These are phyloP conservation scores for Fragosphaeria purpurea DNA, from an alignment of 2,329 filamentous ascomycete genomes.

Conservation along the genomic window DNA sequence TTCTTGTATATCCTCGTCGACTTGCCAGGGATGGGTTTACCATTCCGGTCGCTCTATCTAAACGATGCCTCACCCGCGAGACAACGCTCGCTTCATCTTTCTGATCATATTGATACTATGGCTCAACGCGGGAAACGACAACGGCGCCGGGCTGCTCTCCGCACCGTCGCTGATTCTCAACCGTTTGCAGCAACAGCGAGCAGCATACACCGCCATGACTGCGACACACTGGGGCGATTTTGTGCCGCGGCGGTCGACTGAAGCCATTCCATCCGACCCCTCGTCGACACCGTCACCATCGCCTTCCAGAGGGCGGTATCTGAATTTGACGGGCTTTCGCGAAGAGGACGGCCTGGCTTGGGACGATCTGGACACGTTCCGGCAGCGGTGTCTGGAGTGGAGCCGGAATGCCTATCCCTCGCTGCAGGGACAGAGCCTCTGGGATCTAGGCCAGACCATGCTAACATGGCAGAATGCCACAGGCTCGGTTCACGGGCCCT, in stretches of 20 bases:
- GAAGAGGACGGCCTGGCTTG: conserved; percentile 67
- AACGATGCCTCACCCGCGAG: conserved; percentile 36
- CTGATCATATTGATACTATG: conserved; percentile 34
- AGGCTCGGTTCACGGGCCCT: conserved; percentile 66
- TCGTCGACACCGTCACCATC: conserved; percentile 4
- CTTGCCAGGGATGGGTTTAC: too few relatives aligned
- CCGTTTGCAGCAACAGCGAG: conserved; percentile 41
- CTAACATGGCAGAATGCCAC: conserved; percentile 71
- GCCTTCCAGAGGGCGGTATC: conserved; percentile 26
- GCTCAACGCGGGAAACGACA: conserved; percentile 32
- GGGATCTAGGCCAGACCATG: conserved; percentile 20
- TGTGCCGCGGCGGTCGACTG: conserved; percentile 27
- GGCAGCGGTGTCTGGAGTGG: conserved; percentile 52
- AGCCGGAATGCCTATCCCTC: conserved; percentile 39
- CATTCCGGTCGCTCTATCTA: conserved; percentile 1
- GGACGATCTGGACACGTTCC: conserved; percentile 60
- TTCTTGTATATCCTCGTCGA: too few relatives aligned
- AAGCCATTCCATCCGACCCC: conserved; percentile 17
- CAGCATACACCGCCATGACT: conserved; percentile 44
- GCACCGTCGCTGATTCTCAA: conserved; percentile 32
- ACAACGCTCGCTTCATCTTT: conserved; percentile 31
- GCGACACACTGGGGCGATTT: conserved; percentile 52
- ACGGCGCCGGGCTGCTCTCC: conserved; percentile 29
- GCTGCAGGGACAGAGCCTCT: conserved; percentile 15
- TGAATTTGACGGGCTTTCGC: conserved; percentile 71